Percentiles rank a stretch among this genome's conserved stretches.
These are phyloP conservation scores for Xylaria sp. DNA, from an alignment of 2,329 filamentous ascomycete species.

Conservation along the genomic window DNA sequence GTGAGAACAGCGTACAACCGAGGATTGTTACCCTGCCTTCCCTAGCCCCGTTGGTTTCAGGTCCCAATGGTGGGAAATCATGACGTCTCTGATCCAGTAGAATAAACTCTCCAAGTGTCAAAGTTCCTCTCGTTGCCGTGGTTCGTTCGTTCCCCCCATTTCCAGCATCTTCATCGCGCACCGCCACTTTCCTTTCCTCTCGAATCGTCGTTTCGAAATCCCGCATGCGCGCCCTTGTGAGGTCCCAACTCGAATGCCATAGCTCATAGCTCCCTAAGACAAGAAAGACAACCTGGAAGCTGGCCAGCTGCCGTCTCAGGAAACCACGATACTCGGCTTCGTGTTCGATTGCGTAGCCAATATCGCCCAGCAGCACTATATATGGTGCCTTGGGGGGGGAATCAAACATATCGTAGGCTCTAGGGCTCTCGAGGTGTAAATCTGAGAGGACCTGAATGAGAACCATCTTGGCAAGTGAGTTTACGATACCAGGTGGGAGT, in stretches of 20 bases:
- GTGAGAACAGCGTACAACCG: constrained; percentile 62
- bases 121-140: too few species aligned
- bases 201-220: too few species aligned
- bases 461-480: background rate
- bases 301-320: constrained; percentile 57
- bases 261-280: constrained; percentile 68
- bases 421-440: constrained; percentile 63
- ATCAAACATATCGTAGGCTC: constrained; percentile 61
- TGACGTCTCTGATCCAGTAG: too few species aligned
- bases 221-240: constrained; percentile 45
- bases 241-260: constrained; percentile 55
- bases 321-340: constrained; percentile 58
- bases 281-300: constrained; percentile 62
- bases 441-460: constrained; percentile 64
- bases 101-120: too few species aligned
- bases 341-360: constrained; percentile 57
- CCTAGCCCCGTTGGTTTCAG: too few species aligned
- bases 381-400: constrained; percentile 59
- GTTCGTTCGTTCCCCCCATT: too few species aligned
- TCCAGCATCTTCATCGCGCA: too few species aligned
- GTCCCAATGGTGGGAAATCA: too few species aligned
- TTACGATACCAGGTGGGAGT: background rate
- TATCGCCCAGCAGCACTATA: constrained; percentile 66
- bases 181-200: too few species aligned
- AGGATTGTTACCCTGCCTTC: constrained; percentile 55